A percentile compares a stretch with the other conserved stretches of the same genome.
These are phyloP conservation scores for Pseudognaphalium luteoalbum DNA, from an alignment of 129 eudicot species.

Conservation along the genomic window DNA sequence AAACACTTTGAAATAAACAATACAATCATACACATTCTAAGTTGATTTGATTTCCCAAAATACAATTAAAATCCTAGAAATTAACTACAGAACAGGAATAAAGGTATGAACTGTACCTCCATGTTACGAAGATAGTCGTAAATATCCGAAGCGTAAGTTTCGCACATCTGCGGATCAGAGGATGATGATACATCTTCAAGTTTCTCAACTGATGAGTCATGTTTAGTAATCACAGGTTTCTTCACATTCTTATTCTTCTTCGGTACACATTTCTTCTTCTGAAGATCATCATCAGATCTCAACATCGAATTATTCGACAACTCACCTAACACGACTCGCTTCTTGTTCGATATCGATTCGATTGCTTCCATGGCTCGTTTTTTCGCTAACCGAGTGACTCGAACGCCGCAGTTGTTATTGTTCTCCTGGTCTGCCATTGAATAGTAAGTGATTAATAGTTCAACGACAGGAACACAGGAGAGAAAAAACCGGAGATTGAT, in stretches of 20 bases:
- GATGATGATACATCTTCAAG: slow-evolving; percentile 11
- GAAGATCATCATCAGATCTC: neutral
- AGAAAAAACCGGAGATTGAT: slow-evolving; percentile 9
- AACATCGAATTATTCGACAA: slow-evolving; percentile 32
- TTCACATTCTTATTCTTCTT: slow-evolving; percentile 27
- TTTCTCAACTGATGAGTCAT: slow-evolving; percentile 26
- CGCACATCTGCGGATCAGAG: slow-evolving; percentile 78
- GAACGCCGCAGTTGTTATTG: slow-evolving; percentile 15
- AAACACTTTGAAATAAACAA: neutral
- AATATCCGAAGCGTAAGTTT: slow-evolving; percentile 54
- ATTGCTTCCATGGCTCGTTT: slow-evolving; percentile 60
- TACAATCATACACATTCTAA: neutral
- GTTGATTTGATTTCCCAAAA: neutral
- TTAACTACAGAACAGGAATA: neutral
- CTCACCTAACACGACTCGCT: slow-evolving; percentile 74
- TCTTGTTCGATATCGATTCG: slow-evolving; percentile 40
- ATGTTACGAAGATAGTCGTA: slow-evolving; percentile 60
- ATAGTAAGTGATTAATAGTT: neutral
- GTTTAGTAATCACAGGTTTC: slow-evolving; percentile 6
- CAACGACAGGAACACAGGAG: slow-evolving; percentile 25
- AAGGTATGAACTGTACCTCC: slow-evolving; percentile 53
- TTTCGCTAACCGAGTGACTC: slow-evolving; percentile 63
- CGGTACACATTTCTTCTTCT: slow-evolving; percentile 26
- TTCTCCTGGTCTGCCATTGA: slow-evolving; percentile 70
- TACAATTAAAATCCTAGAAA: neutral